Evolutionary conservation across 23 red algal species (phyloP).

Genomic region (Gracilariopsis chorda): DNA sequence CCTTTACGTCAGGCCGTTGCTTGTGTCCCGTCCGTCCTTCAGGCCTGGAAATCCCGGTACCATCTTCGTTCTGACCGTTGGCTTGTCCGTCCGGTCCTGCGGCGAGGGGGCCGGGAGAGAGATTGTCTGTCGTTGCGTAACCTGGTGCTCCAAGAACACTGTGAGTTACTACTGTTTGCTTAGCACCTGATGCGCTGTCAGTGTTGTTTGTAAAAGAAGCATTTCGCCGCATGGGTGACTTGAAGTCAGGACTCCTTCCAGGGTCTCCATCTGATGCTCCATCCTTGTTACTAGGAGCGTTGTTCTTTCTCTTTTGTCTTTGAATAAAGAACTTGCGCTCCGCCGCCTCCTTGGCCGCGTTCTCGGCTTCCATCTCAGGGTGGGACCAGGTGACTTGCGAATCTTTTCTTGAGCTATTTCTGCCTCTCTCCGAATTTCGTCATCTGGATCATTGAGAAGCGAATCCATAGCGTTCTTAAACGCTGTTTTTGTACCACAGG

Average conservation of each 20-base stretch:
- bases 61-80: neutral
- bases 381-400: slow-evolving; percentile 1
- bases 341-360: slow-evolving; percentile 71
- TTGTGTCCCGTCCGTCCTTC: neutral
- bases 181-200: slow-evolving; percentile 47
- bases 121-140: neutral
- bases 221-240: slow-evolving; percentile 59
- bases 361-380: slow-evolving; percentile 33
- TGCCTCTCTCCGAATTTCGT: slow-evolving; percentile 51
- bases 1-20: neutral
- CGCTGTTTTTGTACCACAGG: slow-evolving; percentile 47
- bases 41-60: neutral
- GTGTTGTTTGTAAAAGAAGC: slow-evolving; percentile 66
- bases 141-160: slow-evolving; percentile 47
- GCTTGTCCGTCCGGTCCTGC: neutral
- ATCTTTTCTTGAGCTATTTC: slow-evolving; percentile 37
- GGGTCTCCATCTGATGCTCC: slow-evolving; percentile 15
- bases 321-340: slow-evolving; percentile 71
- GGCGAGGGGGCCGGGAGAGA: slow-evolving; percentile 36
- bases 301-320: slow-evolving; percentile 46
- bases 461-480: slow-evolving; percentile 59
- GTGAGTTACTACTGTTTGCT: slow-evolving; percentile 58
- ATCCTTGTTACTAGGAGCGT: slow-evolving; percentile 13
- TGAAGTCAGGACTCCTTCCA: slow-evolving; percentile 45
- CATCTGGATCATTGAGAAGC: slow-evolving; percentile 54